Conservation (phyloP, 495 filamentous ascomycete genomes). For the Terfezia boudieri region DNA sequence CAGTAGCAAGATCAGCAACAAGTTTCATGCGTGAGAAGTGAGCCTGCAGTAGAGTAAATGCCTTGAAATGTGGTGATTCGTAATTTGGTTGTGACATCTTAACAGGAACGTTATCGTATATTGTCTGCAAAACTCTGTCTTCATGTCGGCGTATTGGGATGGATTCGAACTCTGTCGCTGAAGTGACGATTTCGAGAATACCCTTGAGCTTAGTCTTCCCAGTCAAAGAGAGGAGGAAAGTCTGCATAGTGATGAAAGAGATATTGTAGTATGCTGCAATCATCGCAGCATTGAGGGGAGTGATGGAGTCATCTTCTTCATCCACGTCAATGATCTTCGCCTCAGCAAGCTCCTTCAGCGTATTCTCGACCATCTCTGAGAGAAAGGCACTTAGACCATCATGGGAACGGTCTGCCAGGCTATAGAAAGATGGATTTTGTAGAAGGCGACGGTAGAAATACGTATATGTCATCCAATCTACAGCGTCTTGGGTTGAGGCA, state of each 20-base stretch:
- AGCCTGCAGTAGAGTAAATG: slow-evolving; percentile 85
- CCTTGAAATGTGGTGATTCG: slow-evolving; percentile 95
- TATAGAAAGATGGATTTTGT: slow-evolving; percentile 93
- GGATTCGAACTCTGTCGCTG: slow-evolving; percentile 85
- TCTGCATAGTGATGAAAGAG: slow-evolving; percentile 98
- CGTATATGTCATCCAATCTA: slow-evolving; percentile 95
- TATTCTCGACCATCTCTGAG: slow-evolving; percentile 85
- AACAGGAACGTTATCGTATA: slow-evolving; percentile 84
- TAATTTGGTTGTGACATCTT: slow-evolving; percentile 73
- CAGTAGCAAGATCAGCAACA: slow-evolving; percentile 88
- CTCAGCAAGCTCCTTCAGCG: slow-evolving; percentile 72
- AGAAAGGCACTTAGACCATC: slow-evolving; percentile 85
- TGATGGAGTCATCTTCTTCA: slow-evolving; percentile 82
- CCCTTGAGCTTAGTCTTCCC: slow-evolving; percentile 81
- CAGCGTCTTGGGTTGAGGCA: slow-evolving; percentile 83
- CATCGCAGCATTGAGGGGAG: slow-evolving; percentile 84
- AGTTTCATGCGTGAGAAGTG: slow-evolving; percentile 96
- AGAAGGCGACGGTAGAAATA: slow-evolving; percentile 97
- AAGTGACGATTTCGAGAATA: slow-evolving; percentile 90
- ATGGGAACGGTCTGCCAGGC: slow-evolving; percentile 67
- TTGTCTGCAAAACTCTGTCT: slow-evolving; percentile 62
- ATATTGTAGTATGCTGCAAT: slow-evolving; percentile 99
- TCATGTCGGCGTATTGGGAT: slow-evolving; percentile 92
- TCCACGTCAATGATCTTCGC: slow-evolving; percentile 93
- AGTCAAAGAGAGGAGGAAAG: slow-evolving; percentile 84